Percentiles rank a stretch among this genome's conserved stretches.
Evolutionary conservation across 306 rosid genomes (phyloP).

Genomic region (Malus sylvestris): DNA sequence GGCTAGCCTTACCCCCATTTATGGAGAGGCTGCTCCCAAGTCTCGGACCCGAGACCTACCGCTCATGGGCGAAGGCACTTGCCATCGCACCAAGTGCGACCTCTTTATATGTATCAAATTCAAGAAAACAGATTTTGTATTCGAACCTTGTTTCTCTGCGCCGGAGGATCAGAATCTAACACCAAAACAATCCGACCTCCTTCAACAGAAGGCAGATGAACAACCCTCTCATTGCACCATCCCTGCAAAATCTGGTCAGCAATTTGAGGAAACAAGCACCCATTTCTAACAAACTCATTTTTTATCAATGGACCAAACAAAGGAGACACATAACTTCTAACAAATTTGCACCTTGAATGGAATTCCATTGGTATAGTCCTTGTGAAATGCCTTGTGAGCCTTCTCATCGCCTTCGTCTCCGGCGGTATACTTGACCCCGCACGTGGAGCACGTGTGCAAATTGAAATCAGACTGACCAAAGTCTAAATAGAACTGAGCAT

Average conservation of each 20-base stretch:
- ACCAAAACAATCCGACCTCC: slow-evolving; percentile 48
- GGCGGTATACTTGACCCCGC: slow-evolving; percentile 61
- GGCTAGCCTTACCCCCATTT: too few species aligned
- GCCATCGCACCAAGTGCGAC: too few species aligned
- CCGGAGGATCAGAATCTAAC: slow-evolving; percentile 41
- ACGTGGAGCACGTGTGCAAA: slow-evolving; percentile 44
- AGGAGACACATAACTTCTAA: neutral
- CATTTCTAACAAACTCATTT: neutral
- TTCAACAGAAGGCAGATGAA: slow-evolving; percentile 16
- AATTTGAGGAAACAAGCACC: slow-evolving; percentile 3
- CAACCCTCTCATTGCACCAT: slow-evolving; percentile 52
- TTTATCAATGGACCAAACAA: neutral
- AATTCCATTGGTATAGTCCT: slow-evolving; percentile 50
- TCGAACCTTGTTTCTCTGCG: slow-evolving; percentile 57
- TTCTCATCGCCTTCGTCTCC: slow-evolving; percentile 62
- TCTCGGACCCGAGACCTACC: too few species aligned
- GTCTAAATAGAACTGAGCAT: slow-evolving; percentile 71
- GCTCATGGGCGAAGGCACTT: too few species aligned
- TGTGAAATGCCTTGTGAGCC: slow-evolving; percentile 63
- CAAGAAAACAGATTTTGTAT: neutral
- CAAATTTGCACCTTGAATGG: slow-evolving; percentile 44
- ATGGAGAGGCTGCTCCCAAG: too few species aligned
- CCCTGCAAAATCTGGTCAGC: slow-evolving; percentile 37
- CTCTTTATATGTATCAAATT: neutral
- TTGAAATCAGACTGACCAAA: slow-evolving; percentile 76